Evolutionary conservation across 2,329 filamentous ascomycete species (phyloP).

Genomic region (Truncatella angustata): DNA sequence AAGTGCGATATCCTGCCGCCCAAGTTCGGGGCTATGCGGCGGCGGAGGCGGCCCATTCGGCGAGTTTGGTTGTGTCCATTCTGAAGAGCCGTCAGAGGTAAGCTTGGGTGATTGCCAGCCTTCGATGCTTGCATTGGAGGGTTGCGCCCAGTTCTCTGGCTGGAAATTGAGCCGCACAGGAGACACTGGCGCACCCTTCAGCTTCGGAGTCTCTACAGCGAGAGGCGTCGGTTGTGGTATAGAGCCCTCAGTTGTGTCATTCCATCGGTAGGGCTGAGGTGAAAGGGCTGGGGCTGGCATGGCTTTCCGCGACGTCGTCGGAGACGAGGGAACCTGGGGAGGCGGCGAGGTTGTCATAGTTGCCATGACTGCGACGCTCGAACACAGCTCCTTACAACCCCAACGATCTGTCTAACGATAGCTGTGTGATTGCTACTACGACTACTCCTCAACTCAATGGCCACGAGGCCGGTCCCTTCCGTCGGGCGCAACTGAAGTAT

Average conservation of each 20-base stretch:
- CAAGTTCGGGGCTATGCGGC: slow-evolving; percentile 29
- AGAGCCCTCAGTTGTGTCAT: slow-evolving; percentile 23
- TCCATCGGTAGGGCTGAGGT: slow-evolving; percentile 31
- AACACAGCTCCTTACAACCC: background rate
- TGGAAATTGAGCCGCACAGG: slow-evolving; percentile 56
- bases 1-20: slow-evolving; percentile 6
- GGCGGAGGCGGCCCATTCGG: slow-evolving; percentile 37
- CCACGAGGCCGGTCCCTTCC: background rate
- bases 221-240: slow-evolving; percentile 26
- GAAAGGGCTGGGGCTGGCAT: slow-evolving; percentile 24
- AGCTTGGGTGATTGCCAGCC: slow-evolving; percentile 14
- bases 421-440: background rate
- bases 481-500: background rate
- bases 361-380: slow-evolving; percentile 22
- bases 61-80: slow-evolving; percentile 31
- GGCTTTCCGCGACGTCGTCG: slow-evolving; percentile 27
- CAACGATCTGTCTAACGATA: background rate
- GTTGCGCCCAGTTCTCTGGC: slow-evolving; percentile 49
- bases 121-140: slow-evolving; percentile 53
- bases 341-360: slow-evolving; percentile 25
- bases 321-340: slow-evolving; percentile 23
- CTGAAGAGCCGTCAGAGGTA: slow-evolving; percentile 9
- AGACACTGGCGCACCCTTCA: slow-evolving; percentile 53
- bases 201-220: slow-evolving; percentile 35
- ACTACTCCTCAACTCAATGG: background rate